Evolutionary conservation across 805 yeast species (phyloP).

Genomic region (Naumovozyma baii): DNA sequence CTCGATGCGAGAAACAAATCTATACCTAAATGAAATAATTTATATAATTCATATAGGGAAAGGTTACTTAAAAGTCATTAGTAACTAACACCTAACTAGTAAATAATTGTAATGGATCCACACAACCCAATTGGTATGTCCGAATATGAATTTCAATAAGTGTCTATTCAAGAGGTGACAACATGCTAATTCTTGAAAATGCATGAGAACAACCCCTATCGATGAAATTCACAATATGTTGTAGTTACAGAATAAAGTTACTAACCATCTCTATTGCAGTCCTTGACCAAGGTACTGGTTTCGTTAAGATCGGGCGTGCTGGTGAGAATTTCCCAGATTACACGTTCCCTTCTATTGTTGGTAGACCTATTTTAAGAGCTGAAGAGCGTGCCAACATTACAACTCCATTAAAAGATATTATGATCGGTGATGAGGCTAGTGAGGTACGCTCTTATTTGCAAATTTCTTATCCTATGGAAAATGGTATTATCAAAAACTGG

Average conservation of each 20-base stretch:
- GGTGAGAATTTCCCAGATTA: slow-evolving; percentile 95
- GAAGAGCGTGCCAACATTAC: slow-evolving; percentile 66
- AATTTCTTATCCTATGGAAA: slow-evolving; percentile 97
- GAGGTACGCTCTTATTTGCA: slow-evolving; percentile 83
- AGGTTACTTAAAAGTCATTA: too few relatives aligned
- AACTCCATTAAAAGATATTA: slow-evolving; percentile 81
- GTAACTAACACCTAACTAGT: too few relatives aligned
- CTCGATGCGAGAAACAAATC: too few relatives aligned
- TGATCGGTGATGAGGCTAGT: slow-evolving; percentile 96
- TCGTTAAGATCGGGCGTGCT: slow-evolving; percentile 92
- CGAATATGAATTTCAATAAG: too few relatives aligned
- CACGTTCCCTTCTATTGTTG: slow-evolving; percentile 95
- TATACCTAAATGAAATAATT: too few relatives aligned
- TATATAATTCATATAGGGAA: too few relatives aligned
- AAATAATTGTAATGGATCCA: slow-evolving; percentile 29
- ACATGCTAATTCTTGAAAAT: neutral
- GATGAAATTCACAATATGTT: neutral
- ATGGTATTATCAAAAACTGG: slow-evolving; percentile 95
- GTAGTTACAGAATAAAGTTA: too few relatives aligned
- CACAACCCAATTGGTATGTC: slow-evolving; percentile 29
- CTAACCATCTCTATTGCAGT: slow-evolving; percentile 33
- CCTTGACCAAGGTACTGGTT: slow-evolving; percentile 98
- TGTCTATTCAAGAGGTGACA: too few relatives aligned
- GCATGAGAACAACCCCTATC: neutral
- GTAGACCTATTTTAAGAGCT: slow-evolving; percentile 93